phyloP scores from a whole-genome alignment of 2,329 filamentous ascomycete species.

The Phyllosticta citriasiana region DNA sequence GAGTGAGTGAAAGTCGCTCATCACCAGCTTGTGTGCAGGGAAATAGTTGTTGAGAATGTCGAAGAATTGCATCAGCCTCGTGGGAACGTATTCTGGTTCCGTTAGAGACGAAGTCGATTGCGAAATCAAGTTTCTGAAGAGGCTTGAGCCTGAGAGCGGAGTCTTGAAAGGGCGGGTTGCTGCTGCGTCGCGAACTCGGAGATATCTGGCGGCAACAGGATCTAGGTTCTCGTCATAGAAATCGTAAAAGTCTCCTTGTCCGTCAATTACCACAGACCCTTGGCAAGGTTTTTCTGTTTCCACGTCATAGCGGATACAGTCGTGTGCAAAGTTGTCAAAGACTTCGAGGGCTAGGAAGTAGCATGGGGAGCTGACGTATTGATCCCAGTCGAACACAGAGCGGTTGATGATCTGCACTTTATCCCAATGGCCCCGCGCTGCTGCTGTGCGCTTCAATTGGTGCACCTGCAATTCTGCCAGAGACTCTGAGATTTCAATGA shows the following conservation, averaged over 20 bases:
- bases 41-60: constrained; percentile 81
- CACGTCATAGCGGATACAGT: constrained; percentile 83
- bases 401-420: constrained; percentile 93
- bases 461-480: constrained; percentile 69
- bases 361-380: constrained; percentile 80
- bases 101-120: constrained; percentile 65
- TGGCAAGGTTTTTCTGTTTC: constrained; percentile 74
- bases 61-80: constrained; percentile 92
- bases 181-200: constrained; percentile 75
- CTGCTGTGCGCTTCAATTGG: constrained; percentile 56
- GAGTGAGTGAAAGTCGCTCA: constrained; percentile 81
- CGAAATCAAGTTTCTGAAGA: constrained; percentile 58
- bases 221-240: constrained; percentile 79
- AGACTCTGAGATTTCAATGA: constrained; percentile 86
- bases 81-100: constrained; percentile 85
- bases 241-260: constrained; percentile 82
- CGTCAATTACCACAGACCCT: constrained; percentile 78
- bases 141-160: constrained; percentile 44
- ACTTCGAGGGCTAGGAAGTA: constrained; percentile 98
- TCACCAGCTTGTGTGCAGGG: constrained; percentile 77
- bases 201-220: constrained; percentile 69
- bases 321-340: constrained; percentile 97
- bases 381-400: constrained; percentile 89
- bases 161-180: constrained; percentile 49
- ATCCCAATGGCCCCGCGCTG: constrained; percentile 63